Percentiles rank a stretch among this genome's conserved stretches.
phyloP scores from a whole-genome alignment of 129 eudicot species.

The Sambucus nigra region DNA sequence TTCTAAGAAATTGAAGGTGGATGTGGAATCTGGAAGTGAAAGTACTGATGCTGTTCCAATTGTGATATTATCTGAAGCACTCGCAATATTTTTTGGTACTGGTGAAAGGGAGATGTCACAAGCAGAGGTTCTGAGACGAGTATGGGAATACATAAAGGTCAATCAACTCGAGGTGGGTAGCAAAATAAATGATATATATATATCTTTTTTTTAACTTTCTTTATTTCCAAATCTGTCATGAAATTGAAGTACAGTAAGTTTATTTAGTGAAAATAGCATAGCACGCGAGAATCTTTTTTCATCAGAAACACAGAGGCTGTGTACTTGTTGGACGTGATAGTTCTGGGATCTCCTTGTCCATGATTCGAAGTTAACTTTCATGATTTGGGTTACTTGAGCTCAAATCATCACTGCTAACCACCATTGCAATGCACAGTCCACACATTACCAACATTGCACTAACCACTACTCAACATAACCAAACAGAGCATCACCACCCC shows the following conservation, averaged over 20 bases:
- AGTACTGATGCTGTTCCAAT: conserved; percentile 29
- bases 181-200: neutral
- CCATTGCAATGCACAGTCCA: too few relatives aligned
- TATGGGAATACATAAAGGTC: conserved; percentile 53
- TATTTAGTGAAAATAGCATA: neutral
- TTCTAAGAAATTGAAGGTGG: conserved; percentile 32
- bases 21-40: conserved; percentile 29
- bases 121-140: conserved; percentile 40
- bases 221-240: neutral
- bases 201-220: too few relatives aligned
- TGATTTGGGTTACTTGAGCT: too few relatives aligned
- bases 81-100: conserved; percentile 46
- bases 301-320: neutral
- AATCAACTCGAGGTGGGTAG: conserved; percentile 51
- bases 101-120: conserved; percentile 56
- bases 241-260: neutral
- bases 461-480: too few relatives aligned
- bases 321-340: too few relatives aligned
- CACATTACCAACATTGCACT: too few relatives aligned
- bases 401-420: too few relatives aligned
- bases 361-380: too few relatives aligned
- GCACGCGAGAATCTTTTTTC: neutral
- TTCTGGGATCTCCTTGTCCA: too few relatives aligned
- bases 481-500: too few relatives aligned
- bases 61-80: conserved; percentile 46